Evolutionary conservation across 345 rosid species (phyloP), one percentile per base, ranked within the genome.

Genomic region (Leavenworthia alabamica): DNA sequence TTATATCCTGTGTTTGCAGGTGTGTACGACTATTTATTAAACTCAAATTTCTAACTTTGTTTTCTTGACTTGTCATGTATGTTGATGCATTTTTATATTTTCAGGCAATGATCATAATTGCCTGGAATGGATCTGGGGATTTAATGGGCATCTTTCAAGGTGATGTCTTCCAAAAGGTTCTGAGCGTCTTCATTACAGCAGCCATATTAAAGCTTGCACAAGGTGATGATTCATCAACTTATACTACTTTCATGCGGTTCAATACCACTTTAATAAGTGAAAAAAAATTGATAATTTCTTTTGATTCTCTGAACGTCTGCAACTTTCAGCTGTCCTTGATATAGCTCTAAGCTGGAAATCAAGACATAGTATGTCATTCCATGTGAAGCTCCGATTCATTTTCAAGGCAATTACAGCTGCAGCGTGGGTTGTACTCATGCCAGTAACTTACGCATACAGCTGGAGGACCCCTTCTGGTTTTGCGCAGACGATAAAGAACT

Each of bases 131-230:
- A 65, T 75, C 83, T 0, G 88, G 81, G 19, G 27, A 71, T 15
- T 68, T 80, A 28, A 31, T 73, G 45, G 76, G 70, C 39, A 53
- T 75, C 66, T 77, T 80, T 62, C 67, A 75, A 2, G 76, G 80
- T 58, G 83, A 80, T 67, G 77, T 80, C 59, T 77, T 83, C 77
- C 67, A 46, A 72, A 78, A 75, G 65, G 81, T 83, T 65, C 49
- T 80, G 53, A 83, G 88, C 73, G 78, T 83, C 73, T 83, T 83
- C 78, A 83, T 83, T 57, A 80, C 88, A 16, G 81, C 86, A 67
- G 79, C 86, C n/a, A 71, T 82, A 64, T 53, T 80, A 73, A 82
- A 78, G 73, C 83, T 82, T 51, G 65, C 54, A 51, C 84, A 80
- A 82, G 87, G 87, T 82, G 55, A 60, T 31, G 10, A 56, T 59